These are phyloP conservation scores for Pigoraptor vietnamica DNA, from an alignment of 78 protist genomes.

Conservation along the genomic window DNA sequence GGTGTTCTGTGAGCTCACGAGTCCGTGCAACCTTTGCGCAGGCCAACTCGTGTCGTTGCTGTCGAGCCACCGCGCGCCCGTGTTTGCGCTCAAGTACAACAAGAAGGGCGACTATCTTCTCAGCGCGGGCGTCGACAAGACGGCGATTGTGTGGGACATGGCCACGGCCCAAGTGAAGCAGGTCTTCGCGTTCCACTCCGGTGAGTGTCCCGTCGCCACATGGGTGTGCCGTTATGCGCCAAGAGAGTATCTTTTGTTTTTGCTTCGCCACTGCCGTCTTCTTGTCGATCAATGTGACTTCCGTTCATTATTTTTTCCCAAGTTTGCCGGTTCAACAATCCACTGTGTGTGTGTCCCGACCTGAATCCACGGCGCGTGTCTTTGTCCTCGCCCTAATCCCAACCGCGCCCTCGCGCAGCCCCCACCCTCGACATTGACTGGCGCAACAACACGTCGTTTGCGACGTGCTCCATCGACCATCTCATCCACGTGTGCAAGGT, in stretches of 20 bases:
- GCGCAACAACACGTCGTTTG: constrained; percentile 47
- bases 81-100: constrained; percentile 91
- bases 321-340: too few species aligned
- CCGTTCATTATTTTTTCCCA: too few species aligned
- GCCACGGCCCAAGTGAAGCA: constrained; percentile 61
- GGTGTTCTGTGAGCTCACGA: too few species aligned
- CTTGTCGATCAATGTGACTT: too few species aligned
- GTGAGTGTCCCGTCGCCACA: too few species aligned
- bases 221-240: background rate
- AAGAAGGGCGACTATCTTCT: constrained; percentile 63
- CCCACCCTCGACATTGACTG: constrained; percentile 93
- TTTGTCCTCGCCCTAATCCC: too few species aligned
- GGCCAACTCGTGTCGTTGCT: constrained; percentile 38
- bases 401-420: constrained; percentile 40
- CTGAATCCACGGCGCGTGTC: background rate
- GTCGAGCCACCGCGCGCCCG: constrained; percentile 71
- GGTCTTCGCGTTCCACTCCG: constrained; percentile 62
- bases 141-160: constrained; percentile 87
- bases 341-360: too few species aligned
- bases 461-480: constrained; percentile 31
- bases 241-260: background rate
- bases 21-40: too few species aligned
- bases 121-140: constrained; percentile 78
- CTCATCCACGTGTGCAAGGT: constrained; percentile 25
- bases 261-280: background rate